Conservation (phyloP, 2,329 filamentous ascomycete genomes). For the Epichloe sp. region DNA sequence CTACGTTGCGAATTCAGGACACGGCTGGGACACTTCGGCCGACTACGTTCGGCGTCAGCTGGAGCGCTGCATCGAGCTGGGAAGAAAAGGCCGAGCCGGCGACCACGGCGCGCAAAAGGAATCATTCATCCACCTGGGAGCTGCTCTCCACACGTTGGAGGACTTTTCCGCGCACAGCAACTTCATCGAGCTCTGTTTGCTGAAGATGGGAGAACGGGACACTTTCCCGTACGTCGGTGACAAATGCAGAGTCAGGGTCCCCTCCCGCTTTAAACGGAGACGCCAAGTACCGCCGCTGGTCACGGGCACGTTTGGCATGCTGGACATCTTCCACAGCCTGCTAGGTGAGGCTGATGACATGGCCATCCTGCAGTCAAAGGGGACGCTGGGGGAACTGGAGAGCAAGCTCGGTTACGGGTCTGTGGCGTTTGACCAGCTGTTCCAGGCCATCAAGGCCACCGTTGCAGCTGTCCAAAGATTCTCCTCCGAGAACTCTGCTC, state of each 20-base stretch:
- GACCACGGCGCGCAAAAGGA: constrained; percentile 45
- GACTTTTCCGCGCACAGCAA: constrained; percentile 56
- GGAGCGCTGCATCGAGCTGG: constrained; percentile 55
- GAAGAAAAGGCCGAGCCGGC: constrained; percentile 51
- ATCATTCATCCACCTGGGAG: constrained; percentile 56
- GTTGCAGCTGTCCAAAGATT: constrained; percentile 14
- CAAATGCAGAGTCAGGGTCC: constrained; percentile 10
- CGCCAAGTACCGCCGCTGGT: constrained; percentile 56
- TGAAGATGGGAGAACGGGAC: constrained; percentile 52
- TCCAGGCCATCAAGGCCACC: constrained; percentile 13
- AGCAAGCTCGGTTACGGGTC: constrained; percentile 52
- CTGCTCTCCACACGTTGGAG: constrained; percentile 60
- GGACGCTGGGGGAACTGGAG: constrained; percentile 57
- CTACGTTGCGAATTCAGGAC: constrained; percentile 73
- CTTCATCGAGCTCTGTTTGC: constrained; percentile 58
- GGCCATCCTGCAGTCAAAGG: constrained; percentile 30
- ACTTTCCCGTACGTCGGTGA: constrained; percentile 42
- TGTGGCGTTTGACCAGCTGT: constrained; percentile 20
- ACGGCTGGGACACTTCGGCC: constrained; percentile 68
- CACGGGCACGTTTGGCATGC: constrained; percentile 40
- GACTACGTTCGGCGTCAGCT: constrained; percentile 66
- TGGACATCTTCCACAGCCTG: constrained; percentile 60
- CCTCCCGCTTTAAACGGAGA: constrained; percentile 38
- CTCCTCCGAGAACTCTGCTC: constrained; percentile 10
- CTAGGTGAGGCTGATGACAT: constrained; percentile 40